Conservation (phyloP, 2,329 filamentous ascomycete genomes). For the Cadophora sp. region DNA sequence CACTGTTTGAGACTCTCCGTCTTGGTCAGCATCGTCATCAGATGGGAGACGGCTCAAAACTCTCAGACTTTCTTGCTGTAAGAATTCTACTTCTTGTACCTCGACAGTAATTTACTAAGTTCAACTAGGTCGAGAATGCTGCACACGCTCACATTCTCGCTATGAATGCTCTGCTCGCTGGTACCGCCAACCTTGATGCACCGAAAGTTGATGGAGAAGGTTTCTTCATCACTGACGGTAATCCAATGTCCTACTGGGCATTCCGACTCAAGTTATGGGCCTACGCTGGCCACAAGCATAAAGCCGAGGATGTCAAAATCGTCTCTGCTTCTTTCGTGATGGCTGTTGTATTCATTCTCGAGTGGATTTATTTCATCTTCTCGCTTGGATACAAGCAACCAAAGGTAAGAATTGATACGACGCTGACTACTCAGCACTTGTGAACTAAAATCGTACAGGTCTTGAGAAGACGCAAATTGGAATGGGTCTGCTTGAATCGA, state of each 20-base stretch:
- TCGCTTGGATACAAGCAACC: slow-evolving; percentile 11
- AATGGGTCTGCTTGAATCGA: slow-evolving; percentile 17
- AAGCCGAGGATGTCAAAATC: slow-evolving; percentile 8
- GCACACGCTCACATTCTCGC: slow-evolving; percentile 17
- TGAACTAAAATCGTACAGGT: background rate
- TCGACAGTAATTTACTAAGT: background rate
- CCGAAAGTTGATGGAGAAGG: slow-evolving; percentile 22
- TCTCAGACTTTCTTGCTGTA: background rate
- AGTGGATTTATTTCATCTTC: slow-evolving; percentile 21
- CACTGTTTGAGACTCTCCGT: background rate
- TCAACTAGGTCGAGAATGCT: slow-evolving; percentile 22
- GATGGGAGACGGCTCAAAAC: background rate
- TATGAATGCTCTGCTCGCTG: background rate
- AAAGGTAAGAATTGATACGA: background rate
- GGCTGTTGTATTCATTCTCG: slow-evolving; percentile 15
- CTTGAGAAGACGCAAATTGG: slow-evolving; percentile 6
- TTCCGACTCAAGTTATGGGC: slow-evolving; percentile 20
- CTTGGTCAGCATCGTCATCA: background rate
- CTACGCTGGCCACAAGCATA: slow-evolving; percentile 6
- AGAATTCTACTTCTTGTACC: background rate
- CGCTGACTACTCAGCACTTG: background rate
- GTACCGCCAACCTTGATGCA: background rate
- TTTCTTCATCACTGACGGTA: slow-evolving; percentile 26
- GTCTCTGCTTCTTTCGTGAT: slow-evolving; percentile 19
- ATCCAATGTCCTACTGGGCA: slow-evolving; percentile 23